phyloP scores from a whole-genome alignment of 305 asterid genomes.

The Fraxinus xanthoxyloides region DNA sequence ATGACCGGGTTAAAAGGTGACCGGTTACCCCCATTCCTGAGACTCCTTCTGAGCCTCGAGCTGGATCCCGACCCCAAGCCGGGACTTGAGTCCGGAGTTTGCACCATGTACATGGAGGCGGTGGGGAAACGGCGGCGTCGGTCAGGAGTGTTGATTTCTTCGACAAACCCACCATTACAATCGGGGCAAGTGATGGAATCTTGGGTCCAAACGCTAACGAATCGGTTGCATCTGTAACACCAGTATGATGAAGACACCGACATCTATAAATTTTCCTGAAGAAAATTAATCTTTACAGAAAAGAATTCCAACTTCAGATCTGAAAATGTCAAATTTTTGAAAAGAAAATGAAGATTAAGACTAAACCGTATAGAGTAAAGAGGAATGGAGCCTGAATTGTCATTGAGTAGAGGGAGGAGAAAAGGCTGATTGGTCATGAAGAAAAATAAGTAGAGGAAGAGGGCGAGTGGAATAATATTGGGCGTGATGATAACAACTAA shows the following conservation, averaged over 20 bases:
- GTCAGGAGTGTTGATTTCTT: conserved; percentile 76
- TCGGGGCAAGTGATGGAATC: conserved; percentile 72
- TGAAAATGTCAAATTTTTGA: too few species aligned
- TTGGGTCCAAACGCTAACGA: conserved; percentile 55
- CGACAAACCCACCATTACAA: conserved; percentile 74
- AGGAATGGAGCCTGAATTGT: too few species aligned
- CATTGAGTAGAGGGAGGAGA: too few species aligned
- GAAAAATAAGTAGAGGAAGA: too few species aligned
- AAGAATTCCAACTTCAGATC: too few species aligned
- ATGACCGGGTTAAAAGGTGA: conserved; percentile 93
- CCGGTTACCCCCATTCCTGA: conserved; percentile 72
- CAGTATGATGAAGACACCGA: conserved; percentile 77
- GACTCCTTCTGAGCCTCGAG: conserved; percentile 62
- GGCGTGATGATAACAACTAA: too few species aligned
- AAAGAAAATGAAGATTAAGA: too few species aligned
- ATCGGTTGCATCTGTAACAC: conserved; percentile 88
- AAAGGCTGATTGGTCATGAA: too few species aligned
- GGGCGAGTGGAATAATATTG: too few species aligned
- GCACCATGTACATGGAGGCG: conserved; percentile 64
- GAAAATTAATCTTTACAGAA: too few species aligned
- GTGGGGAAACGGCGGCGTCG: conserved; percentile 77
- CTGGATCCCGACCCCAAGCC: conserved; percentile 44
- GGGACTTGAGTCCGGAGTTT: conserved; percentile 44
- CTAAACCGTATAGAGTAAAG: too few species aligned
- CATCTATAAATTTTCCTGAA: too few species aligned